Evolutionary conservation across 371 early-diverging fungal species (phyloP), one percentile per base, ranked within the genome.

Genomic region (Parasitella parasitica): DNA sequence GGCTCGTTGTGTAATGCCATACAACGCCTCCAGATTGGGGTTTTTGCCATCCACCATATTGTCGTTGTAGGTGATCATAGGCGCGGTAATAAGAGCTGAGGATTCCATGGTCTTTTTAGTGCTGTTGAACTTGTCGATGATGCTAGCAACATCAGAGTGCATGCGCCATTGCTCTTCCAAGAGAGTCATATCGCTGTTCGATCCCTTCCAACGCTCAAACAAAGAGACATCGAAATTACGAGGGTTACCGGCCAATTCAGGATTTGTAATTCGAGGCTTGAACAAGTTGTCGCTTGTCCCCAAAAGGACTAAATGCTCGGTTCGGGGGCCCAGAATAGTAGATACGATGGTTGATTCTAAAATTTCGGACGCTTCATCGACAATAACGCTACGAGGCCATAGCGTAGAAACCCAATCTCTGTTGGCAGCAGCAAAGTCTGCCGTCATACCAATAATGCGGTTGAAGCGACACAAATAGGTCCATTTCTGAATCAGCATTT

Each of bases 81-180:
- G 61, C 3, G 69, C 69, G 1, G 69, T 69, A 26, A 69, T 64
- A 13, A 69, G 34, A 6, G 64, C 22, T 0, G 56, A 28, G 0
- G 52, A 27, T 12, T 39, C 39, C 7, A 65, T 52, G 9, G 63
- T 50, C 4, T 57, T 57, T 13, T 54, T 65, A 24, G 2, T 54
- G 53, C 56, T 49, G 57, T 63, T 54, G 39, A 72, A 53, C 41
- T 54, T n/a, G 57, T 73, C 28, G 43, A 66, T 28, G 34, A 66
- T 12, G 57, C 30, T n/a, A 1, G 57, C 56, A 1, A 78, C 58
- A 7, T 65, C 70, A 0, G 70, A 38, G 27, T 70, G 69, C 74
- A 80, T 75, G 20, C 77, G 71, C 76, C 77, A 80, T 43, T 80
- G 77, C 38, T 80, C 77, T 38, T 75, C 69, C 0, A 80, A 39